A percentile compares a stretch with the other conserved stretches of the same genome.
These are phyloP conservation scores for Monosporascus sp. DNA, from an alignment of 2,329 filamentous ascomycete species.

Conservation along the genomic window DNA sequence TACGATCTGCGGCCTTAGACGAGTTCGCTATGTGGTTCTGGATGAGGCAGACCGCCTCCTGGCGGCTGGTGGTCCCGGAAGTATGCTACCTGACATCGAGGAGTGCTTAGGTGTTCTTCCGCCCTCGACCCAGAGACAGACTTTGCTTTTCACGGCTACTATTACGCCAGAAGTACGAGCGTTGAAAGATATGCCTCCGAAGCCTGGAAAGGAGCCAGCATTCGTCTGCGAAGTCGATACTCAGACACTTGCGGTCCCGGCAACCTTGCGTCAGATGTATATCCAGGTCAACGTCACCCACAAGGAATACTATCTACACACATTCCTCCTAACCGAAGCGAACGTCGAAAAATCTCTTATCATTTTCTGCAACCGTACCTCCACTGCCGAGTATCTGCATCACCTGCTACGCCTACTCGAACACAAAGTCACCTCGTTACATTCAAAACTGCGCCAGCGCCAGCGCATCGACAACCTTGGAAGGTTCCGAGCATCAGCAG, in stretches of 20 bases:
- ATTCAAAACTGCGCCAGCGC: conserved; percentile 79
- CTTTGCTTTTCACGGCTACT: conserved; percentile 91
- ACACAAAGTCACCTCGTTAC: conserved; percentile 86
- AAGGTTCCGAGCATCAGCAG: conserved; percentile 84
- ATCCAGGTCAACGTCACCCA: conserved; percentile 86
- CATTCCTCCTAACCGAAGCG: conserved; percentile 72
- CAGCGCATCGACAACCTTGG: conserved; percentile 84
- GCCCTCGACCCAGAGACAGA: conserved; percentile 75
- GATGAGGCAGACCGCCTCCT: conserved; percentile 94
- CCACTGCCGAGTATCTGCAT: conserved; percentile 83
- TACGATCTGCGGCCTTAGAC: conserved; percentile 74
- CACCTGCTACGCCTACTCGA: conserved; percentile 80
- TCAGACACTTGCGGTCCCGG: conserved; percentile 68
- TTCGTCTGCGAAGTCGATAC: conserved; percentile 89
- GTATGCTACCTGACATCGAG: conserved; percentile 92
- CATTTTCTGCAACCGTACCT: conserved; percentile 90
- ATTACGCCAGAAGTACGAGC: conserved; percentile 88
- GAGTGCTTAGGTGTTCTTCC: conserved; percentile 81
- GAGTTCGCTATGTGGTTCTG: conserved; percentile 81
- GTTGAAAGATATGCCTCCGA: conserved; percentile 70
- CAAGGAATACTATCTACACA: conserved; percentile 90
- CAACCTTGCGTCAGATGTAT: conserved; percentile 78
- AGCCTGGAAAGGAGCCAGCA: conserved; percentile 66
- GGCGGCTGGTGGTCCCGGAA: conserved; percentile 65
- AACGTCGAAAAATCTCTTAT: conserved; percentile 78